Evolutionary conservation across 2,329 filamentous ascomycete species (phyloP).

Genomic region (Paecilomyces formosus): DNA sequence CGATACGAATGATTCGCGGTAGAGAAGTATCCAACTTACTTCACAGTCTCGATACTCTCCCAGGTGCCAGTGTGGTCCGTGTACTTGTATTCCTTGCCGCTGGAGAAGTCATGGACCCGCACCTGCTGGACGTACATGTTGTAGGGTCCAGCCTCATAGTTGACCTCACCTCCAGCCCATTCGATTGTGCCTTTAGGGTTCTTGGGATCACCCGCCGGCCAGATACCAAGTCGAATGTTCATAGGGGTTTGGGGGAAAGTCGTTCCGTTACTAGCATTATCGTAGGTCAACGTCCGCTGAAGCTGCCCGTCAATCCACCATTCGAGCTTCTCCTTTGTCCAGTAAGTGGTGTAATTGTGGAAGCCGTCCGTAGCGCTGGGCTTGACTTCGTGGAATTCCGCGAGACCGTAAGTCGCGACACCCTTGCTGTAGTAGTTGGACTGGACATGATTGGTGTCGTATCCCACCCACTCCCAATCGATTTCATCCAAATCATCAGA

Average conservation of each 20-base stretch:
- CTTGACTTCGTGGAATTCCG: slow-evolving; percentile 61
- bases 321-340: slow-evolving; percentile 56
- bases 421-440: slow-evolving; percentile 97
- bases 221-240: slow-evolving; percentile 62
- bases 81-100: slow-evolving; percentile 60
- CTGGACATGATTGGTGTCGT: slow-evolving; percentile 46
- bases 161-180: slow-evolving; percentile 63
- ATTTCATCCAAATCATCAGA: slow-evolving; percentile 82
- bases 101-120: slow-evolving; percentile 51
- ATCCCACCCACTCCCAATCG: slow-evolving; percentile 54
- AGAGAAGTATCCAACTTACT: slow-evolving; percentile 20
- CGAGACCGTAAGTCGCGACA: slow-evolving; percentile 71
- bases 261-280: slow-evolving; percentile 48
- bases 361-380: slow-evolving; percentile 46
- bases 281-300: slow-evolving; percentile 55
- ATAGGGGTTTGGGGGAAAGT: slow-evolving; percentile 68
- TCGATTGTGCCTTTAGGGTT: slow-evolving; percentile 44
- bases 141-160: slow-evolving; percentile 60
- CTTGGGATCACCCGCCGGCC: slow-evolving; percentile 52
- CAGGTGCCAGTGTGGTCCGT: slow-evolving; percentile 54
- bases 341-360: slow-evolving; percentile 53
- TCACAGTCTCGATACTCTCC: slow-evolving; percentile 55
- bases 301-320: slow-evolving; percentile 59
- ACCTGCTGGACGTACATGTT: slow-evolving; percentile 65
- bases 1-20: not conserved